Evolutionary conservation across 148 eudicot genomes (phyloP).

Genomic region (Camellia sinensis): DNA sequence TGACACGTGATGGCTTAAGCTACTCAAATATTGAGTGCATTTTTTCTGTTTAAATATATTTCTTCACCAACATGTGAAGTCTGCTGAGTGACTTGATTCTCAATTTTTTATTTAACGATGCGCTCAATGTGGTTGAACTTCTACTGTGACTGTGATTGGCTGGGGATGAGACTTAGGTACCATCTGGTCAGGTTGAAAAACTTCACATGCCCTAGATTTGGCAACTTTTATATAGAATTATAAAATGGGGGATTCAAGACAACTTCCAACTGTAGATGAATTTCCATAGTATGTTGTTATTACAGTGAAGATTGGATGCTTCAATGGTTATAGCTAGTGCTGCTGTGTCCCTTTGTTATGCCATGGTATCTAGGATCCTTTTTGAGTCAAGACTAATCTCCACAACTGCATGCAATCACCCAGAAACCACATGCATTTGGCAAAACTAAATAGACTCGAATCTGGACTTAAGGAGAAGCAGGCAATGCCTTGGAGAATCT

Average conservation of each 20-base stretch:
- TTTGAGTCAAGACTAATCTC: neutral
- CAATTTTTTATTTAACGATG: neutral
- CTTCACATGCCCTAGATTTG: neutral
- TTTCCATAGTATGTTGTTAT: neutral
- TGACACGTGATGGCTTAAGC: neutral
- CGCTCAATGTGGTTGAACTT: neutral
- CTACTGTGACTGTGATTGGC: neutral
- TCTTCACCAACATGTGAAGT: neutral
- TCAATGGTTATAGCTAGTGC: neutral
- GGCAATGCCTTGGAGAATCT: neutral
- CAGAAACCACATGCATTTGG: neutral
- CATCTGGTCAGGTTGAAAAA: neutral
- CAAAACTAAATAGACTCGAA: neutral
- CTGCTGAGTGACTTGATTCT: neutral
- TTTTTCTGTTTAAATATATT: neutral
- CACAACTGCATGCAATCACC: neutral
- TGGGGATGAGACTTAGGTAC: neutral
- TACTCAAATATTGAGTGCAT: neutral
- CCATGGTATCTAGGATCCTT: neutral
- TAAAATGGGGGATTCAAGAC: neutral
- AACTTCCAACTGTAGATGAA: neutral
- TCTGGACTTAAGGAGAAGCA: neutral
- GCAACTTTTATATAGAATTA: neutral
- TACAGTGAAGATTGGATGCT: neutral
- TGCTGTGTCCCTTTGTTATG: neutral